Base-by-base conservation (phyloP, 768 basidiomycete species). In the Podaxis carcinomalis region DNA sequence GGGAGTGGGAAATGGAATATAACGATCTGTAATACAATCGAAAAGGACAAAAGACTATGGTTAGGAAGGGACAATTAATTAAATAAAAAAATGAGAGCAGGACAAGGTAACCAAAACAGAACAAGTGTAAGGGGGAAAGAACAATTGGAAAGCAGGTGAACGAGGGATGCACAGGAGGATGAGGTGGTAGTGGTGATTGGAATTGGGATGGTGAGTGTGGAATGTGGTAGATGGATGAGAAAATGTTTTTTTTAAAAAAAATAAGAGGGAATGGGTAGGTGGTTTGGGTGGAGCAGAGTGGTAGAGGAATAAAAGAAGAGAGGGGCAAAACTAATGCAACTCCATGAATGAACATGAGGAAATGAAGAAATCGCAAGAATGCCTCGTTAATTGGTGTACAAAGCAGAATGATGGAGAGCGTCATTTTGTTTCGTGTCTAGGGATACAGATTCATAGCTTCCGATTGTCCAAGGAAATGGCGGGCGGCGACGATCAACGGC, bases 361-460 rank as follows among this genome's bases (percentile, higher is more conserved):
- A 32, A 53, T 32, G 32, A 32, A 11, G 51, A 37, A 50, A 58
- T 50, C 47, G 27, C 50, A 51, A 51, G 49, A 50, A 53, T 60
- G 59, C 59, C 51, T 52, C 42, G 23, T 47, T 60, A 46, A 42
- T 35, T 60, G 50, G 51, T 60, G 59, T 60, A 60, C 52, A 60
- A 44, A 57, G 47, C 57, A 37, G 51, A 57, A 37, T n/a, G 27
- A 61, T 61, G 46, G 52, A 61, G 49, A 47, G 32, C 23, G 59
- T 49, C 59, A 55, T 55, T 61, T 61, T 54, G 51, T 60, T 61
- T 61, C 53, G 35, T 55, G 59, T 61, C 59, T 61, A 61, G 37
- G n/a, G 51, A 61, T 61, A 61, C 59, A 61, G 39, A 32, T 61
- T 53, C 51, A 40, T 61, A 23, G 42, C 49, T 54, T 61, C 52